Percentiles rank a stretch among this genome's conserved stretches.
These are phyloP conservation scores for Pythium brachiatum DNA, from an alignment of 352 stramenopile species.

Conservation along the genomic window DNA sequence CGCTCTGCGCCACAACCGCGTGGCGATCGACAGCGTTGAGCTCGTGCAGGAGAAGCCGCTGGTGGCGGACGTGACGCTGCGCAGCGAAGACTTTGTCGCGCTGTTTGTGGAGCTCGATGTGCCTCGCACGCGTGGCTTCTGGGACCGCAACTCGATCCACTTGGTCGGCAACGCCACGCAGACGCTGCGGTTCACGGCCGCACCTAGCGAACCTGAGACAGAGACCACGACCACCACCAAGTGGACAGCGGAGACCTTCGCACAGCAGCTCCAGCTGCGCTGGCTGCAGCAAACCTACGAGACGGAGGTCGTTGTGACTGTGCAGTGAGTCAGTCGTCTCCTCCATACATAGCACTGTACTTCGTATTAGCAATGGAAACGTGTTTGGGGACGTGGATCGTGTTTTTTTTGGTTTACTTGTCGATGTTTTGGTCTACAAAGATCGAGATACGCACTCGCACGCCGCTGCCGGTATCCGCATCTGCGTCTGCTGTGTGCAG, in stretches of 20 bases:
- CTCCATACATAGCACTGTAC: not conserved
- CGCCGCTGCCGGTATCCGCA: not conserved
- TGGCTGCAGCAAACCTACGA: slow-evolving; percentile 76
- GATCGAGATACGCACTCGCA: not conserved
- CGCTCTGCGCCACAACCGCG: slow-evolving; percentile 31
- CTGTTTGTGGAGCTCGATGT: slow-evolving; percentile 75
- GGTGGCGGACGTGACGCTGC: slow-evolving; percentile 47
- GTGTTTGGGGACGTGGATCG: no score
- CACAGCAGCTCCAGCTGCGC: slow-evolving; percentile 38
- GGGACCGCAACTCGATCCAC: slow-evolving; percentile 72
- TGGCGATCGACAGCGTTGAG: slow-evolving; percentile 26
- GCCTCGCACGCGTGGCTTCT: slow-evolving; percentile 47
- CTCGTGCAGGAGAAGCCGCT: slow-evolving; percentile 3
- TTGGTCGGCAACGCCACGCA: slow-evolving; percentile 59
- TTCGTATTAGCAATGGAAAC: not conserved
- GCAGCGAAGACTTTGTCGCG: slow-evolving; percentile 50
- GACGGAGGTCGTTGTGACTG: not conserved
- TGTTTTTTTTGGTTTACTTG: not conserved
- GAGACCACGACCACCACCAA: slow-evolving; percentile 14
- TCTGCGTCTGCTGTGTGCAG: not conserved
- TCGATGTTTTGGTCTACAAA: not conserved
- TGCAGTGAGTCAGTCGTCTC: not conserved
- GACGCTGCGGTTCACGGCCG: slow-evolving; percentile 44
- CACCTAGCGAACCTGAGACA: not conserved
- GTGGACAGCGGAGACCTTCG: slow-evolving; percentile 32